Conservation (phyloP, 352 stramenopile species). For the Globisporangium emineosum region DNA sequence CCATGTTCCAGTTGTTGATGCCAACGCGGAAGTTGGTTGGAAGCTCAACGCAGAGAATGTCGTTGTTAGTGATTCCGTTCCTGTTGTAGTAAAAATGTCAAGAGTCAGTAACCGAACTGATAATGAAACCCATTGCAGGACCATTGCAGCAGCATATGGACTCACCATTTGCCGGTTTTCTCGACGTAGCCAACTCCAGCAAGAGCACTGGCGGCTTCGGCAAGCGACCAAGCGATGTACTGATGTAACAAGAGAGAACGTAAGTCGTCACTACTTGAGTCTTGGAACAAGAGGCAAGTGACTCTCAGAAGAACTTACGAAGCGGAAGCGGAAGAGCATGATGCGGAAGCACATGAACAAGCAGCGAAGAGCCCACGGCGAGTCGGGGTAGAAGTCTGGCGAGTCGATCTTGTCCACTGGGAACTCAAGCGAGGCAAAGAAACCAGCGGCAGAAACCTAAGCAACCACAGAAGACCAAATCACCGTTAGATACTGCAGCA, state of each 20-base stretch:
- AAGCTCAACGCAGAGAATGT: slow-evolving; percentile 81
- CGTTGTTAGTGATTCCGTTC: slow-evolving; percentile 87
- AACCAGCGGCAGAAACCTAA: slow-evolving; percentile 64
- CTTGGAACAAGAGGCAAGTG: slow-evolving; percentile 1
- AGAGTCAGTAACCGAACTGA: neutral
- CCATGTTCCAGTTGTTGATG: slow-evolving; percentile 90
- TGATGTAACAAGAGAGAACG: slow-evolving; percentile 16
- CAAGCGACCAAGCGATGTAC: slow-evolving; percentile 88
- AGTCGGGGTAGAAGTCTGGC: slow-evolving; percentile 63
- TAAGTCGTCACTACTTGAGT: neutral
- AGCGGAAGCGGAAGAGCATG: slow-evolving; percentile 83
- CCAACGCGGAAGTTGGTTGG: slow-evolving; percentile 83
- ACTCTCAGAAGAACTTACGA: slow-evolving; percentile 39
- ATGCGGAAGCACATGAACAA: slow-evolving; percentile 70
- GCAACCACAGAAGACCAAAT: neutral
- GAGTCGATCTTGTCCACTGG: slow-evolving; percentile 81
- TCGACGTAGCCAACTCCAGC: slow-evolving; percentile 79
- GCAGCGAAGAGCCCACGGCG: slow-evolving; percentile 57
- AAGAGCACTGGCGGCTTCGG: slow-evolving; percentile 64
- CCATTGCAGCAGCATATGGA: neutral
- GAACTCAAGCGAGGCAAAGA: slow-evolving; percentile 71
- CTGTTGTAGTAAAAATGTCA: slow-evolving; percentile 19
- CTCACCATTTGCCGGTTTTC: slow-evolving; percentile 72
- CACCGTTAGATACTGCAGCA: neutral
- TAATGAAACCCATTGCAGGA: neutral